A percentile compares a stretch with the other conserved stretches of the same genome.
Conservation (phyloP, 192 early-diverging fungal species). For the Piromyces sp. region DNA sequence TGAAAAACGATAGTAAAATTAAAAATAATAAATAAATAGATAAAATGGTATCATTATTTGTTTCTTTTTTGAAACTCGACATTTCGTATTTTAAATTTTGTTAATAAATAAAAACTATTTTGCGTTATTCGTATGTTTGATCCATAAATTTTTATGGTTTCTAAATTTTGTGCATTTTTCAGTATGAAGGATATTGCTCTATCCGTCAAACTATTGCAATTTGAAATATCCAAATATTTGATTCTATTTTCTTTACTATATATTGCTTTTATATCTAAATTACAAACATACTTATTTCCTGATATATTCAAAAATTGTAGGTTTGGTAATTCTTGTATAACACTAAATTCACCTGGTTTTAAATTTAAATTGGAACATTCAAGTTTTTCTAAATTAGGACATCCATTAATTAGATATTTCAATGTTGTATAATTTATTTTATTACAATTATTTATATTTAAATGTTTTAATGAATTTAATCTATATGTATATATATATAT, state of each 20-base stretch:
- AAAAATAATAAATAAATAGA: too few relatives aligned
- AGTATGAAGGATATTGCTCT: background rate
- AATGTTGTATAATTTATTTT: background rate
- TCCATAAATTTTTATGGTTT: background rate
- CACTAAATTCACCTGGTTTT: background rate
- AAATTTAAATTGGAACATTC: background rate
- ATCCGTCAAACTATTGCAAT: background rate
- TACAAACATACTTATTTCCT: background rate
- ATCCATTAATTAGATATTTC: background rate
- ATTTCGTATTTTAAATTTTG: background rate
- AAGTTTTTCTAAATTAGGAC: background rate
- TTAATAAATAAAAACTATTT: background rate
- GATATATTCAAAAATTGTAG: background rate
- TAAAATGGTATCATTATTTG: too few relatives aligned
- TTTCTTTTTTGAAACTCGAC: too few relatives aligned
- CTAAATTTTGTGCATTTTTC: background rate
- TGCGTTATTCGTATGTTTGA: background rate
- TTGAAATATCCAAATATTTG: background rate
- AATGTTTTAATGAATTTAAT: background rate
- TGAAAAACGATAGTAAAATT: too few relatives aligned
- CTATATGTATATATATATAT: background rate
- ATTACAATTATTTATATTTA: background rate
- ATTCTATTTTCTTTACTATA: background rate
- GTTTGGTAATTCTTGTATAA: background rate
- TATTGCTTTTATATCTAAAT: background rate